Evolutionary conservation across 208 protist genomes (phyloP), one percentile per base, ranked within the genome.

Genomic region (Phytomonas sp.): DNA sequence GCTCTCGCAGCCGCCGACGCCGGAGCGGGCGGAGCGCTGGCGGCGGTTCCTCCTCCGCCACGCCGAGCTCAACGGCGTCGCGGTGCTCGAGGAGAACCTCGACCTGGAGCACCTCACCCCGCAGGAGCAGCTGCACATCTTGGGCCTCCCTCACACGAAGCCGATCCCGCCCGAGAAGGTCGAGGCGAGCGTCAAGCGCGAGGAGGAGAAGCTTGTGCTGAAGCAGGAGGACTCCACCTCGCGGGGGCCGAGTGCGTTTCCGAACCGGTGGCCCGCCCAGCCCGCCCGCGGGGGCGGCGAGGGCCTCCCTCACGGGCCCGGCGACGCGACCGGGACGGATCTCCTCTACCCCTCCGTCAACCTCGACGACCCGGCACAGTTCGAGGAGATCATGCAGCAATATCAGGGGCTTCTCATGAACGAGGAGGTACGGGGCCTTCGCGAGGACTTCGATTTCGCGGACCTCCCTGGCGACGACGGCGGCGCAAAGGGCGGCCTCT

Each of bases 11-110:
- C 87, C 87, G 5, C 74, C 85, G 3, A 96, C 91, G 8, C 73
- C 74, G 53, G 87, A 94, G 67, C 78, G 91, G 3, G 92, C 88
- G 62, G 78, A 82, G 53, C 88, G 87, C 71, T 96, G 91, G 88
- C 77, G 81, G 20, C 76, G 65, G 23, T 96, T 96, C 71, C 78
- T 96, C 60, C 13, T 74, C 36, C 68, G 80, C 30, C 86, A 96
- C 73, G 92, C 87, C 68, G 79, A 91, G 70, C 68, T 92, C 63
- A 79, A 96, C 68, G 77, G 77, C 59, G 82, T 82, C 33, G 78
- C 62, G 33, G 78, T 82, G 20, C 60, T 68, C 29, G 86, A 85
- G 68, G 82, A 82, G 31, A 89, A 86, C 43, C 74, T 88, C 13
- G 81, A 93, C 70, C 69, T 96, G 30, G 63, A 33, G 0, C 36